phyloP scores from a whole-genome alignment of 2,329 filamentous ascomycete genomes.

The Fusarium mangiferae region DNA sequence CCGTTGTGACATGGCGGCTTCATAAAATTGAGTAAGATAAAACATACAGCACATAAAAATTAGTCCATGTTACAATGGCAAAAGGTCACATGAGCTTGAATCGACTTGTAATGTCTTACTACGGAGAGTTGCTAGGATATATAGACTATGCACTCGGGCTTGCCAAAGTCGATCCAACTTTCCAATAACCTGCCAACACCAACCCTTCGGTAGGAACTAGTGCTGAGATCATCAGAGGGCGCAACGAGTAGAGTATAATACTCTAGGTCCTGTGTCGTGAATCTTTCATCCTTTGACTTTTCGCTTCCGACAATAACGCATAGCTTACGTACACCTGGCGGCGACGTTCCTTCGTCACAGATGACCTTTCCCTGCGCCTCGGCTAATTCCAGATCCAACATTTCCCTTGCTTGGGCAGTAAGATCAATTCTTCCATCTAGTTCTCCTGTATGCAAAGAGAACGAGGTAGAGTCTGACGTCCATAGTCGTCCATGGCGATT shows the following conservation, averaged over 20 bases:
- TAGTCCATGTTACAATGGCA: no score
- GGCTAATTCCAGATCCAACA: neutral
- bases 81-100: no score
- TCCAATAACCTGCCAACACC: constrained; percentile 8
- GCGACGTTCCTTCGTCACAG: neutral
- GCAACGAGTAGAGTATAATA: constrained; percentile 1
- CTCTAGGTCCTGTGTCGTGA: neutral
- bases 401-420: constrained; percentile 1
- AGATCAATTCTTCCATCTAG: neutral
- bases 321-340: neutral
- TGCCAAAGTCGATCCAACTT: neutral
- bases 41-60: no score
- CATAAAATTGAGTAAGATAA: neutral
- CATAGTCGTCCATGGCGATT: constrained; percentile 14
- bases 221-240: neutral
- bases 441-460: constrained; percentile 15
- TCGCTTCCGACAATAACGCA: constrained; percentile 15
- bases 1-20: no score
- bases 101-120: no score
- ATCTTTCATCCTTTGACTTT: neutral
- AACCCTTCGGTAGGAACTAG: neutral
- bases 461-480: neutral
- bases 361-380: neutral
- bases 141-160: neutral
- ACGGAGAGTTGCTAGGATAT: neutral